Evolutionary conservation across 176 grass and related monocot genomes (phyloP).

Genomic region (Lolium rigidum): DNA sequence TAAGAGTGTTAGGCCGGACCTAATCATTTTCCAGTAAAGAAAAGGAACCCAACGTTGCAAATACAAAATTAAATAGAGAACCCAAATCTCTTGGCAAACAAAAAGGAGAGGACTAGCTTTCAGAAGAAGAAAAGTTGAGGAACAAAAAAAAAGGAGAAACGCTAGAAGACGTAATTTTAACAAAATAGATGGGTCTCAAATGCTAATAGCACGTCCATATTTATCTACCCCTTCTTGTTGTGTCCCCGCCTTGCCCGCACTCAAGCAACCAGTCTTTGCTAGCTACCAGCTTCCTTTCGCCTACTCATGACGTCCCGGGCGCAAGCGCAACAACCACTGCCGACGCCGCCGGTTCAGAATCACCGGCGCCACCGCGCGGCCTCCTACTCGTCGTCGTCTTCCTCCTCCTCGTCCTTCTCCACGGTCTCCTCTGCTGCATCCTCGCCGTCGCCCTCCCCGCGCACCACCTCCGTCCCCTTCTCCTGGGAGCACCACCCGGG

Average conservation of each 20-base stretch:
- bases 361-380: conserved; percentile 48
- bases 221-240: conserved; percentile 30
- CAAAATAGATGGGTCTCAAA: too few relatives aligned
- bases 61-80: neutral
- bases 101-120: neutral
- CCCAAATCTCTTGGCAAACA: neutral
- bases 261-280: neutral
- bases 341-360: neutral
- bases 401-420: conserved; percentile 35
- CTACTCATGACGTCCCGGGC: conserved; percentile 44
- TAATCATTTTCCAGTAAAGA: neutral
- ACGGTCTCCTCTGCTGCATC: conserved; percentile 39
- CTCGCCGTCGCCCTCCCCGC: conserved; percentile 40
- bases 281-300: conserved; percentile 14
- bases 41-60: neutral
- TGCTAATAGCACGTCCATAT: conserved; percentile 32
- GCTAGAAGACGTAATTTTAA: neutral
- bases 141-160: neutral
- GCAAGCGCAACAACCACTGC: conserved; percentile 44
- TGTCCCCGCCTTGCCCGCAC: conserved; percentile 56
- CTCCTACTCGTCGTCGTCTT: neutral
- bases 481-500: conserved; percentile 96
- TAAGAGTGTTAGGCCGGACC: neutral
- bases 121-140: neutral
- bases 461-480: conserved; percentile 80